phyloP scores from a whole-genome alignment of 345 rosid species.

The Eucalyptus marginata region DNA sequence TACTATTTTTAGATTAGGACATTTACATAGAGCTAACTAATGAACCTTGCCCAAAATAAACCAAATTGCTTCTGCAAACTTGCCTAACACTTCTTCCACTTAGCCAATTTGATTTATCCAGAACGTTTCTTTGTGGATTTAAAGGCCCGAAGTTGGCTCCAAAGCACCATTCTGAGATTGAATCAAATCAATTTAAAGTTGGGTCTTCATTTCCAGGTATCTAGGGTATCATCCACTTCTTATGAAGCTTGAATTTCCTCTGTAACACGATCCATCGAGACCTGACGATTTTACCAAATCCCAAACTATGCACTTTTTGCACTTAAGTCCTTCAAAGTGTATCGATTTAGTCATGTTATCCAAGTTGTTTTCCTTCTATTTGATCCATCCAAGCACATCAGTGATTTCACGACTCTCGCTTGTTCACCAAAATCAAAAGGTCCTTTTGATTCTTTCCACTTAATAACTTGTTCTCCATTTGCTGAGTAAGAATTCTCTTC shows the following conservation, averaged over 20 bases:
- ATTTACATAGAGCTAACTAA: background rate
- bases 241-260: background rate
- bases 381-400: background rate
- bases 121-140: background rate
- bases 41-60: background rate
- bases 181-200: background rate
- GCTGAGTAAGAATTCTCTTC: background rate
- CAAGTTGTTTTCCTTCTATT: background rate
- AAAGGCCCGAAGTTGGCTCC: background rate
- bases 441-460: background rate
- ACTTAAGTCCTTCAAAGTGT: background rate
- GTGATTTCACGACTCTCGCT: background rate
- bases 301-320: background rate
- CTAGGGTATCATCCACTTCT: background rate
- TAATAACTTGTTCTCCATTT: background rate
- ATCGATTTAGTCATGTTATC: background rate
- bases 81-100: background rate
- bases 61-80: background rate
- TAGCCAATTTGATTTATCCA: background rate
- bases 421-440: background rate
- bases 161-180: background rate
- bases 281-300: background rate
- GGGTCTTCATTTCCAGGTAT: background rate
- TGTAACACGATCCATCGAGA: fast-evolving
- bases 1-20: background rate